Conservation (phyloP, 1,139 yeast species). For the Sugiyamaella grinbergsii region DNA sequence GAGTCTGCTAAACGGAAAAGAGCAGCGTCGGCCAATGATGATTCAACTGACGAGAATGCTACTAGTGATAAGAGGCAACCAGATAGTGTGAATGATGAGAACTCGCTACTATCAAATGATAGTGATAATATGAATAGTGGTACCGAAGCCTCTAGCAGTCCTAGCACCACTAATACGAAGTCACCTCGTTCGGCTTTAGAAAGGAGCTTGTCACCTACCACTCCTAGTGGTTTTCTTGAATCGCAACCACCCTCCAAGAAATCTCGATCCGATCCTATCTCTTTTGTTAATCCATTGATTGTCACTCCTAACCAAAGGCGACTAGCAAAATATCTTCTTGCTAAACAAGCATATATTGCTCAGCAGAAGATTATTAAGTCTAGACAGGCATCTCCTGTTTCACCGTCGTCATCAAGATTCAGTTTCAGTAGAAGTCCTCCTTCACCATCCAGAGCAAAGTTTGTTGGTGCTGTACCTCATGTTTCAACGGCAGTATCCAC, state of each 20-base stretch:
- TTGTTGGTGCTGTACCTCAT: conserved; percentile 7
- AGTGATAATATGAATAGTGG: neutral
- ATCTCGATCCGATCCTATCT: conserved; percentile 15
- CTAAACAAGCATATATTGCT: conserved; percentile 19
- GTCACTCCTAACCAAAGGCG: conserved; percentile 20
- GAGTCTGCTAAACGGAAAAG: conserved; percentile 24
- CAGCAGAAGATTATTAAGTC: conserved; percentile 10
- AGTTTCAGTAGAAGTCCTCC: conserved; percentile 14
- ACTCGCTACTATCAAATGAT: no score
- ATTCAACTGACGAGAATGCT: neutral
- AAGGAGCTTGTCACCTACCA: conserved; percentile 5
- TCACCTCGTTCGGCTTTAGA: conserved; percentile 3
- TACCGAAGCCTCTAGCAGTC: neutral
- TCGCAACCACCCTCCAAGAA: conserved; percentile 24
- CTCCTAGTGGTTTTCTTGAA: conserved; percentile 14
- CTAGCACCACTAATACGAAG: neutral
- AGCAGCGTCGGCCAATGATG: neutral
- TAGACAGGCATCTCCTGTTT: conserved; percentile 14
- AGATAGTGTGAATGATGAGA: no score
- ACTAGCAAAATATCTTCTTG: conserved; percentile 20
- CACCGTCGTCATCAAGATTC: conserved; percentile 4
- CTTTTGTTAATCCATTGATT: conserved; percentile 2
- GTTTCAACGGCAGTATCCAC: conserved; percentile 8
- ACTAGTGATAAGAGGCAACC: neutral
- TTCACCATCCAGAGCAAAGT: conserved; percentile 12